Evolutionary conservation across 2,329 filamentous ascomycete genomes (phyloP), one percentile per base, ranked within the genome.

Genomic region (Ophiostoma tasmaniense): DNA sequence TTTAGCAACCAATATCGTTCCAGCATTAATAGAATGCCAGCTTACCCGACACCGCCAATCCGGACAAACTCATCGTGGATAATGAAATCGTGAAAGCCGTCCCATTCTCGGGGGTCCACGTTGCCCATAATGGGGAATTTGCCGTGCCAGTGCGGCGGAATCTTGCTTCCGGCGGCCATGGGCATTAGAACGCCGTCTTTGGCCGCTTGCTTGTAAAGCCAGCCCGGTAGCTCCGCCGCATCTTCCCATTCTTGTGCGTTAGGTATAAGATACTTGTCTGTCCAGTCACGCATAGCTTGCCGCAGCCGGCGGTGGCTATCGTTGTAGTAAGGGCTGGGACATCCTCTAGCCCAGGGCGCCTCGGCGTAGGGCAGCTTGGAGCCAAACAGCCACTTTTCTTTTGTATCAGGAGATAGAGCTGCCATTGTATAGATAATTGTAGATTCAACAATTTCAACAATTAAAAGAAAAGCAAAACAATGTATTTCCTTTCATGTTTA

Each of bases 171-270:
- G 22, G 50, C 50, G 25, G 50, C 50, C 50, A 55, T 55, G n/a
- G 50, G 50, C 50, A 55, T 55, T 1, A 55, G 22, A 3, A 55
- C 22, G 50, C 50, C 50, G 22, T 55, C 50, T 25, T 22, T 25
- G n/a, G 50, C 50, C 50, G 50, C 50, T n/a, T 55, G 50, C 50
- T 55, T 55, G n/a, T 55, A 55, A 25, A 55, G 50, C 50, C 50
- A 55, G 50, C 13, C 50, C 8, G 50, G 50, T 1, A 55, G 50
- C 50, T 8, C 8, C 10, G 50, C 50, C 22, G 50, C 50, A 28
- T 55, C 50, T 25, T 55, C 50, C 50, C 50, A 55, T 25, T 25
- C 50, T n/a, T 55, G 50, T 4, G 11, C 50, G 13, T 55, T 55
- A 2, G 50, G 50, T 13, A 55, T 55, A 7, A 55, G n/a, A 55